These are phyloP conservation scores for Nannochloropsis oceanica DNA, from an alignment of 108 stramenopile genomes.

Conservation along the genomic window DNA sequence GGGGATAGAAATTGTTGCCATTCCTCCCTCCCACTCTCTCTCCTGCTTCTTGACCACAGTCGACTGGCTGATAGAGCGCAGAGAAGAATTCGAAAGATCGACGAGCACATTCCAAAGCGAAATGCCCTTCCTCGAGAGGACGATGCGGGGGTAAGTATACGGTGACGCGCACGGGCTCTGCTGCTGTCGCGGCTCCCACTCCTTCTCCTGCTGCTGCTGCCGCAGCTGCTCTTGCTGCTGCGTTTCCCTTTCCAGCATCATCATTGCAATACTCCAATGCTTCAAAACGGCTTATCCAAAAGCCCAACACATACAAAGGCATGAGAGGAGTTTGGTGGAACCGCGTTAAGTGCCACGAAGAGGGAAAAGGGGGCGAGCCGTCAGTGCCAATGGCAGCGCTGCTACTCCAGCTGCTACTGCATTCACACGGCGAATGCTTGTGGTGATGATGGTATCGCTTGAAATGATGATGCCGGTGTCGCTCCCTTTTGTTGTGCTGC, in stretches of 20 bases:
- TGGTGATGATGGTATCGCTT: too few species aligned
- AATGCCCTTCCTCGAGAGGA: slow-evolving; percentile 2
- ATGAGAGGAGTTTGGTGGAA: slow-evolving; percentile 19
- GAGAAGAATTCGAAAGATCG: slow-evolving; percentile 24
- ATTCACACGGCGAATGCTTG: background rate
- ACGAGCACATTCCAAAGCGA: slow-evolving; percentile 9
- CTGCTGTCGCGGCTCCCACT: background rate
- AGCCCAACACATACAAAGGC: slow-evolving; percentile 23
- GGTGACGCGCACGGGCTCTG: slow-evolving; percentile 1
- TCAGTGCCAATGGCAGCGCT: too few species aligned
- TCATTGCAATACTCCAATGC: background rate
- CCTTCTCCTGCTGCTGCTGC: background rate
- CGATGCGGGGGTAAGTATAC: background rate
- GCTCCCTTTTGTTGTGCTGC: too few species aligned
- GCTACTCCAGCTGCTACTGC: background rate
- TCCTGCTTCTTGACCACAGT: background rate
- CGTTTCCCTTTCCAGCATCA: background rate
- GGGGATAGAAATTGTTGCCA: slow-evolving; percentile 1
- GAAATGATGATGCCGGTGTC: too few species aligned
- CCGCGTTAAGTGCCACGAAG: background rate
- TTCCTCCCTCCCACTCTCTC: background rate
- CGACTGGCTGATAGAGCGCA: background rate
- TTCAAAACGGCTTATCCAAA: slow-evolving; percentile 15
- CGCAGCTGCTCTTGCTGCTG: background rate
- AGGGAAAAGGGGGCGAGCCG: too few species aligned